A percentile compares a stretch with the other conserved stretches of the same genome.
phyloP scores from a whole-genome alignment of 441 rosid genomes.

The Adansonia madagascariensis region DNA sequence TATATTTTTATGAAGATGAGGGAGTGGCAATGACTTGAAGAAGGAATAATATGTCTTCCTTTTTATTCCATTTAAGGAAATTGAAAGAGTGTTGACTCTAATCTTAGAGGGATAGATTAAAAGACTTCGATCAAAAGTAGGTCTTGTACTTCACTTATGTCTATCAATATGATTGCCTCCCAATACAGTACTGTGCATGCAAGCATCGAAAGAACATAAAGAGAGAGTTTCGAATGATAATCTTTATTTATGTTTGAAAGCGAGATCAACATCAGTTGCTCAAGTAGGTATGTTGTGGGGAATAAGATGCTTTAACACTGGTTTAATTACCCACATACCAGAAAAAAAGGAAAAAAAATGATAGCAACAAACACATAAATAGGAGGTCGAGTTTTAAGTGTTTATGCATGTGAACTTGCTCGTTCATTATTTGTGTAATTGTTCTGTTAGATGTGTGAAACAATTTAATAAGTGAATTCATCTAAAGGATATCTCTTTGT shows the following conservation, averaged over 20 bases:
- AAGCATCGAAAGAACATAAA: not conserved
- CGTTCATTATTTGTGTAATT: no score
- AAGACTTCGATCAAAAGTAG: not conserved
- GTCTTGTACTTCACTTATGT: not conserved
- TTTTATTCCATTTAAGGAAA: not conserved
- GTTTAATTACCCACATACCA: not conserved
- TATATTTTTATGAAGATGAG: not conserved
- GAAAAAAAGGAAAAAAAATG: not conserved
- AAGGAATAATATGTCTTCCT: not conserved
- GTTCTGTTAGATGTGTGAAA: no score
- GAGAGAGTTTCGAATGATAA: not conserved
- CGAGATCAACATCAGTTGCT: not conserved
- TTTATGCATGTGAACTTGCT: no score
- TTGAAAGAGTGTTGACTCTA: not conserved
- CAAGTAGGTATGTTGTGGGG: not conserved
- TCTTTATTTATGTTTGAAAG: not conserved
- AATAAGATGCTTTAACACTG: not conserved
- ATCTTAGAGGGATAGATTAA: not conserved
- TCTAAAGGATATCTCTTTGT: not conserved
- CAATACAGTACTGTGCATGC: not conserved
- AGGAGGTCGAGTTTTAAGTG: no score
- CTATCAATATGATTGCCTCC: not conserved
- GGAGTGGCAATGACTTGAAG: not conserved
- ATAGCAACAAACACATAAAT: not conserved
- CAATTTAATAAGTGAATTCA: not conserved